These are phyloP conservation scores for Cladosporium cucumerinum DNA, from an alignment of 2,329 filamentous ascomycete genomes.

Conservation along the genomic window DNA sequence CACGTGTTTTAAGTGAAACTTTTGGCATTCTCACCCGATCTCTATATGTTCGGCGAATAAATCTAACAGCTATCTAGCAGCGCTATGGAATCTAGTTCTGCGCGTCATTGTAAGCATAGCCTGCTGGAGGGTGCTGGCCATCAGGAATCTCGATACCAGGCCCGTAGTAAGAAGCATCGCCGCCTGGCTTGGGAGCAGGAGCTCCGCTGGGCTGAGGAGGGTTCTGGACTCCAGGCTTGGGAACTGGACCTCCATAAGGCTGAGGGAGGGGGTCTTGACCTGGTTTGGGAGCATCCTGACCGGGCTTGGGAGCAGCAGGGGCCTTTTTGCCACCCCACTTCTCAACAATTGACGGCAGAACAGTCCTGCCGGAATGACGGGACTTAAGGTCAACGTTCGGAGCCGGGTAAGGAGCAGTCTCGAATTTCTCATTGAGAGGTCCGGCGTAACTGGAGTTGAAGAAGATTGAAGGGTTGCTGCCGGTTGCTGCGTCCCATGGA, in stretches of 20 bases:
- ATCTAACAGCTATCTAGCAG: background rate
- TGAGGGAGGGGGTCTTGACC: too few species aligned
- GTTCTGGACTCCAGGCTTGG: too few species aligned
- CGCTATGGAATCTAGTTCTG: constrained; percentile 1
- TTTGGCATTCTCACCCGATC: background rate
- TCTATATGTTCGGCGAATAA: background rate
- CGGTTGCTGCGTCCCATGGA: constrained; percentile 27
- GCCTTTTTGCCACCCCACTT: constrained; percentile 21
- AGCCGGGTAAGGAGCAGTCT: constrained; percentile 26
- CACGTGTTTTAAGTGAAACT: background rate
- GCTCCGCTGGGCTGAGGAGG: too few species aligned
- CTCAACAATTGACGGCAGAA: constrained; percentile 31
- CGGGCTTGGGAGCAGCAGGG: background rate
- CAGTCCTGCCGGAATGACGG: constrained; percentile 28
- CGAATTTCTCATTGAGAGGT: constrained; percentile 31
- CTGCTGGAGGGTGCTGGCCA: constrained; percentile 27
- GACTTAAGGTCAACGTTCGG: constrained; percentile 31
- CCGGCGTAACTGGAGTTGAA: constrained; percentile 35
- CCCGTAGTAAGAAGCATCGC: constrained; percentile 31
- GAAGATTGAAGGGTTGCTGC: constrained; percentile 27
- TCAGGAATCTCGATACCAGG: constrained; percentile 33
- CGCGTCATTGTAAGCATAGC: constrained; percentile 8
- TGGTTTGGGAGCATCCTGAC: too few species aligned
- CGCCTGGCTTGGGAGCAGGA: too few species aligned
- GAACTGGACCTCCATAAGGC: too few species aligned